These are phyloP conservation scores for Scenedesmus sp. DNA, from an alignment of 163 green algal genomes.

Conservation along the genomic window DNA sequence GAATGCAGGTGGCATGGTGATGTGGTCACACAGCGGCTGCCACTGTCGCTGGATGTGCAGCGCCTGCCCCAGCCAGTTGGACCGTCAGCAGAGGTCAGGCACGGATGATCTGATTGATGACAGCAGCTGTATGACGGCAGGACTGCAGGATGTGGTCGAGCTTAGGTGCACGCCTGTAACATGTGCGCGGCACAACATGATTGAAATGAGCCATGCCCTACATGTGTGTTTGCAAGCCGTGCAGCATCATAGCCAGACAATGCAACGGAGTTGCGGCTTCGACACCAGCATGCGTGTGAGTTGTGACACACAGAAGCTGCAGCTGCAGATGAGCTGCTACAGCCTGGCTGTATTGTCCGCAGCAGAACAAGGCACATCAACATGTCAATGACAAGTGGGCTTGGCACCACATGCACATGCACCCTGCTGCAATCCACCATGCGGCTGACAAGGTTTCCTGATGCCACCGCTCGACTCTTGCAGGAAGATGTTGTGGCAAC, in stretches of 20 bases:
- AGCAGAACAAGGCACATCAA: not conserved
- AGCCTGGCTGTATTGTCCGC: not conserved
- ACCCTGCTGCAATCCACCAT: not conserved
- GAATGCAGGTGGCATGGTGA: not conserved
- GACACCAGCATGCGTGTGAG: too few relatives aligned
- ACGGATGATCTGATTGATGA: not conserved
- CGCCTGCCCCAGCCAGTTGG: not conserved
- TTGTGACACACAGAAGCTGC: not conserved
- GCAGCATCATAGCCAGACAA: not conserved
- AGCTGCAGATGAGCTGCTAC: not conserved
- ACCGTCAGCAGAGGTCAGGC: not conserved
- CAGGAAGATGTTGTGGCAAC: constrained; percentile 33
- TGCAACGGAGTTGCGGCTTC: not conserved
- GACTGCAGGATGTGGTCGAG: not conserved
- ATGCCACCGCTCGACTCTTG: not conserved
- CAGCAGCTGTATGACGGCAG: not conserved
- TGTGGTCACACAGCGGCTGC: not conserved
- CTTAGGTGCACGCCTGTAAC: not conserved
- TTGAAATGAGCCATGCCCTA: not conserved
- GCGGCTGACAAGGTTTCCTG: too few relatives aligned
- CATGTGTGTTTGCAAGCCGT: not conserved
- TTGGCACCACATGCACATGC: not conserved
- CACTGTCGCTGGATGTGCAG: not conserved
- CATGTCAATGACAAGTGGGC: not conserved
- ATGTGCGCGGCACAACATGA: not conserved